A percentile compares a stretch with the other conserved stretches of the same genome.
Evolutionary conservation across 495 filamentous ascomycete genomes (phyloP).

Genomic region (Hypoxylon rickii): DNA sequence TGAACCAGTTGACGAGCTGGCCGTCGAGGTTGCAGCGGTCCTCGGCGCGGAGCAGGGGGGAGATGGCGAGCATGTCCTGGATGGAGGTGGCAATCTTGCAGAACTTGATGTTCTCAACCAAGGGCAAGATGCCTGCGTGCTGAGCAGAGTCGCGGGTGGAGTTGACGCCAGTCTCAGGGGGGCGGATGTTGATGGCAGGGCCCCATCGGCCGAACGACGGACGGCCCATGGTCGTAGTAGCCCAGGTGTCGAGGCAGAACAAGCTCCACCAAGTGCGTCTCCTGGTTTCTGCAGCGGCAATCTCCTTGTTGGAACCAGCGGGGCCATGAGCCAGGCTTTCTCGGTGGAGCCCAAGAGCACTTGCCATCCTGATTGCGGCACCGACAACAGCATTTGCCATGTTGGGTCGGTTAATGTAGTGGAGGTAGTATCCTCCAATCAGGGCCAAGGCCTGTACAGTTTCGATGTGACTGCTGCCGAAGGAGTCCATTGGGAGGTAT

Average conservation of each 20-base stretch:
- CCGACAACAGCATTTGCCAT: constrained; percentile 71
- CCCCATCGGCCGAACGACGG: constrained; percentile 77
- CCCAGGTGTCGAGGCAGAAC: constrained; percentile 82
- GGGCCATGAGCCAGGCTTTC: constrained; percentile 61
- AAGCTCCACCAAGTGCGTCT: constrained; percentile 80
- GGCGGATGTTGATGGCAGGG: constrained; percentile 70
- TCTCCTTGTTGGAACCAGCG: constrained; percentile 49
- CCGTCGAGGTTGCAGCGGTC: constrained; percentile 68
- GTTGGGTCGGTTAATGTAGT: constrained; percentile 80
- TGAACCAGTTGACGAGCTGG: constrained; percentile 73
- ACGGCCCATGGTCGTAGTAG: constrained; percentile 73
- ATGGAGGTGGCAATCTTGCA: constrained; percentile 79
- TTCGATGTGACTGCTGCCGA: constrained; percentile 72
- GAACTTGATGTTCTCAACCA: constrained; percentile 79
- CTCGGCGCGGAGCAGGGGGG: constrained; percentile 65
- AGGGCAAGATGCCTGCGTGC: constrained; percentile 67
- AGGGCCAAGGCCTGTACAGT: constrained; percentile 71
- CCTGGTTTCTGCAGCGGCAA: constrained; percentile 64
- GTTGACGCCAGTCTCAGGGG: constrained; percentile 61
- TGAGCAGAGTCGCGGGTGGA: constrained; percentile 55
- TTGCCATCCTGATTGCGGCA: constrained; percentile 71
- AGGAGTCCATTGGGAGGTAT: constrained; percentile 67
- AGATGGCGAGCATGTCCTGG: constrained; percentile 74
- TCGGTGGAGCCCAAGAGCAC: constrained; percentile 73
- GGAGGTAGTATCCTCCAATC: constrained; percentile 77